Percentiles rank a stretch among this genome's conserved stretches.
These are phyloP conservation scores for Aureobasidium sp. DNA, from an alignment of 2,329 filamentous ascomycete species.

Conservation along the genomic window DNA sequence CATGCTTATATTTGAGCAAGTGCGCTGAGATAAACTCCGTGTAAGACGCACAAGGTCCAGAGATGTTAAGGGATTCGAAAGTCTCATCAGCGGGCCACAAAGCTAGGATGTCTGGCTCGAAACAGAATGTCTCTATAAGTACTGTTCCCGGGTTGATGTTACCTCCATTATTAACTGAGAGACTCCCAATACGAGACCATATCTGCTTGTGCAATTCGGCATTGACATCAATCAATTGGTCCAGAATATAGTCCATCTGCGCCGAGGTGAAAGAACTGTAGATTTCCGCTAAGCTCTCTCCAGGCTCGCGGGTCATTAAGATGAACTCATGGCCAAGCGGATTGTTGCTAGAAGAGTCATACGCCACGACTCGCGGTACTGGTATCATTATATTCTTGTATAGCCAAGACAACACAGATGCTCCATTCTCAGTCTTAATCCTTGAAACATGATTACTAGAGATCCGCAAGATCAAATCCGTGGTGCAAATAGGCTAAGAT, in stretches of 20 bases:
- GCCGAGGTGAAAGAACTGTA: neutral
- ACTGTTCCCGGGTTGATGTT: neutral
- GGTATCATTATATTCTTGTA: neutral
- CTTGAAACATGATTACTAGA: neutral
- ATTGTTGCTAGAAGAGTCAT: neutral
- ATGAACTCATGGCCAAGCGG: neutral
- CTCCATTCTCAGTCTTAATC: slow-evolving; percentile 2
- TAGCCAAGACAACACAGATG: neutral
- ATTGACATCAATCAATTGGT: neutral
- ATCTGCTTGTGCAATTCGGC: neutral
- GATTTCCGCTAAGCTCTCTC: neutral
- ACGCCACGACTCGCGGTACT: neutral
- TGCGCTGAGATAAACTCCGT: neutral
- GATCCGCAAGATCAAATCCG: neutral
- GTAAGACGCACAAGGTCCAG: neutral
- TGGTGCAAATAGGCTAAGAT: neutral
- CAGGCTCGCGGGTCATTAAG: neutral
- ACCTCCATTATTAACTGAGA: neutral
- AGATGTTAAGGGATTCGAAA: neutral
- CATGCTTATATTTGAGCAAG: neutral
- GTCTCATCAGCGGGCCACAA: neutral
- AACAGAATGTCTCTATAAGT: neutral
- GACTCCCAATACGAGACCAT: neutral
- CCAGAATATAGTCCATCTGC: neutral
- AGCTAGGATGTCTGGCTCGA: neutral